Evolutionary conservation across 441 rosid species (phyloP).

Genomic region (Populus hybrid): DNA sequence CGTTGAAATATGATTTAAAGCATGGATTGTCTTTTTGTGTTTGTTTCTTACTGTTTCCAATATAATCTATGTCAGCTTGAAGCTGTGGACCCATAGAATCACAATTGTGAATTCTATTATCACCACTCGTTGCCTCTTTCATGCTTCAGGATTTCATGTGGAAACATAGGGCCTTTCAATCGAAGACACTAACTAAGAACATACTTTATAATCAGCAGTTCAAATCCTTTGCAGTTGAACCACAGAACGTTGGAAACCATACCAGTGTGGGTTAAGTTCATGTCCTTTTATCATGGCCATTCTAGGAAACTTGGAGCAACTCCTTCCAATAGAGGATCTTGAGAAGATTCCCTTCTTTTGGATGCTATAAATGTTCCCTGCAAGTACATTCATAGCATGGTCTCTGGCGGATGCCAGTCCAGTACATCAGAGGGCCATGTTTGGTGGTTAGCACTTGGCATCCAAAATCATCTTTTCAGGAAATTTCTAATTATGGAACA

Average conservation of each 20-base stretch:
- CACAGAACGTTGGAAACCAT: neutral
- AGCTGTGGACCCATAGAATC: slow-evolving; percentile 2
- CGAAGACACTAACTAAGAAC: neutral
- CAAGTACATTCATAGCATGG: neutral
- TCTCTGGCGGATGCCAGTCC: neutral
- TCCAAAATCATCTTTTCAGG: neutral
- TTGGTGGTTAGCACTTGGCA: neutral
- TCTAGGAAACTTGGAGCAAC: neutral
- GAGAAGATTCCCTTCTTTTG: neutral
- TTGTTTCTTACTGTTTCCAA: neutral
- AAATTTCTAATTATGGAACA: neutral
- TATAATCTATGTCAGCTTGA: neutral
- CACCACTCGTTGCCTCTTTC: neutral
- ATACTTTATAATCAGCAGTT: neutral
- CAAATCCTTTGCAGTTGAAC: neutral
- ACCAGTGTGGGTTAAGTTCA: neutral
- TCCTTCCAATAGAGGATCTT: neutral
- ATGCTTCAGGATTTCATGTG: neutral
- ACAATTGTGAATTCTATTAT: neutral
- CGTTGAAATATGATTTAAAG: slow-evolving; percentile 1
- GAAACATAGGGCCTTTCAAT: neutral
- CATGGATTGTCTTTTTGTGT: neutral
- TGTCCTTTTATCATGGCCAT: neutral
- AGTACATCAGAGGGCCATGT: neutral
- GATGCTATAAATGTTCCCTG: neutral